Evolutionary conservation across 2,329 filamentous ascomycete species (phyloP).

Genomic region (Epichloe festucae): DNA sequence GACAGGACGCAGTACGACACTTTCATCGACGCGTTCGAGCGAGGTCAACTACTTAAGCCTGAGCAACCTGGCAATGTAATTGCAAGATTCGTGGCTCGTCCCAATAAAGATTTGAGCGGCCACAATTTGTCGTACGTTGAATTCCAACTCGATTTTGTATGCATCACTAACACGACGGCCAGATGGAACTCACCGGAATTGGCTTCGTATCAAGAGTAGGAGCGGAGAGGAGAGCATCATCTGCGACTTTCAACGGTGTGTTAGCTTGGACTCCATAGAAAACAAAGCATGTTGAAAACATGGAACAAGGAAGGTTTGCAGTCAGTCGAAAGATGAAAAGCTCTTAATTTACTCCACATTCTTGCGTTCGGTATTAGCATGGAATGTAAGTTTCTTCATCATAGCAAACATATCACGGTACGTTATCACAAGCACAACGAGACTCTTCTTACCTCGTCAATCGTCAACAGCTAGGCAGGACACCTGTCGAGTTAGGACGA

Average conservation of each 20-base stretch:
- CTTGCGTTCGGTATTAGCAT: constrained; percentile 61
- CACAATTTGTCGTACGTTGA: constrained; percentile 54
- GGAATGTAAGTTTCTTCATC: constrained; percentile 59
- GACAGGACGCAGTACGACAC: constrained; percentile 43
- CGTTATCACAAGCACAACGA: not conserved
- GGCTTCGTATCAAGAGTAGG: constrained; percentile 35
- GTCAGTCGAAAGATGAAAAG: constrained; percentile 83
- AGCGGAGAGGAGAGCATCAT: not conserved
- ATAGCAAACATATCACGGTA: constrained; percentile 23
- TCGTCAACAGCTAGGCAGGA: not conserved
- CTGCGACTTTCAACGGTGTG: not conserved
- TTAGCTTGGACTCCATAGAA: constrained; percentile 7
- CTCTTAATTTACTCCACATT: constrained; percentile 56
- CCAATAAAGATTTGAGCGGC: constrained; percentile 56
- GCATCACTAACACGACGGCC: constrained; percentile 10
- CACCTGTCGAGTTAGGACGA: not conserved
- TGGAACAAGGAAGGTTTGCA: constrained; percentile 17
- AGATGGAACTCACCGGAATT: constrained; percentile 34
- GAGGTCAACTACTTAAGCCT: constrained; percentile 61
- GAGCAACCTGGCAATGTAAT: constrained; percentile 82
- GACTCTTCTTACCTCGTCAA: constrained; percentile 13
- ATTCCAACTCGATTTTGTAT: not conserved
- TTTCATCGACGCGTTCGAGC: constrained; percentile 57
- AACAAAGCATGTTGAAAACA: constrained; percentile 12
- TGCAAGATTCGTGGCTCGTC: constrained; percentile 59